Percentiles rank a stretch among this genome's conserved stretches.
Evolutionary conservation across 208 protist species (phyloP).

Genomic region (Willaertia magna): DNA sequence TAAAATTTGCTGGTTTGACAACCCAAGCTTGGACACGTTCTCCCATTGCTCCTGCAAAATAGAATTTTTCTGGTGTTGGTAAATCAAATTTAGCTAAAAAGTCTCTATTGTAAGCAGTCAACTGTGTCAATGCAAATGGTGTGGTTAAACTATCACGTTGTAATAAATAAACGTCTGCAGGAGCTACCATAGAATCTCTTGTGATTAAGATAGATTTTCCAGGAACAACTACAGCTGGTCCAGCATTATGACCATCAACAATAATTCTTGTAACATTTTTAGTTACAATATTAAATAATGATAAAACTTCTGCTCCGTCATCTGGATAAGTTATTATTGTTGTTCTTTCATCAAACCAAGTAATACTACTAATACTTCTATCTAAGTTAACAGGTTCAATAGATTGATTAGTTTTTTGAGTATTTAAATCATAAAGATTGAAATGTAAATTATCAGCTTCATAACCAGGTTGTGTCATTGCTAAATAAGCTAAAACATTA

Average conservation of each 20-base stretch:
- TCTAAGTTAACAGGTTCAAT: background rate
- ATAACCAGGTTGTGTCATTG: conserved; percentile 20
- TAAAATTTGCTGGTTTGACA: conserved; percentile 18
- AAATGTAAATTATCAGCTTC: conserved; percentile 17
- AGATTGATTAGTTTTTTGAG: background rate
- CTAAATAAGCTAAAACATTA: background rate
- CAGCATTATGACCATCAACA: background rate
- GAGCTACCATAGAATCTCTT: background rate
- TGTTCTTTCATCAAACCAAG: background rate
- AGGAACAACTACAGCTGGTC: background rate
- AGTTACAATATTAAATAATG: background rate
- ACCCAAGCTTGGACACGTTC: conserved; percentile 19
- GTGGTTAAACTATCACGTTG: background rate
- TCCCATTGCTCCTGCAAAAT: conserved; percentile 9
- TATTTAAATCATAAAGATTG: conserved; percentile 4
- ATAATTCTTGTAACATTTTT: background rate
- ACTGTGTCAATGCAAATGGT: background rate
- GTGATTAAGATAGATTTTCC: background rate
- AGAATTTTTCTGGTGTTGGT: background rate
- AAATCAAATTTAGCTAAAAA: background rate
- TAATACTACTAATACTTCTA: background rate
- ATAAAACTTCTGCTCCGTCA: background rate
- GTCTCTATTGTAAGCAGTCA: background rate
- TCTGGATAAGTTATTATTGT: background rate
- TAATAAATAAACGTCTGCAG: background rate